Evolutionary conservation across 2,329 filamentous ascomycete species (phyloP).

Genomic region (Apiospora rasikravindrae): DNA sequence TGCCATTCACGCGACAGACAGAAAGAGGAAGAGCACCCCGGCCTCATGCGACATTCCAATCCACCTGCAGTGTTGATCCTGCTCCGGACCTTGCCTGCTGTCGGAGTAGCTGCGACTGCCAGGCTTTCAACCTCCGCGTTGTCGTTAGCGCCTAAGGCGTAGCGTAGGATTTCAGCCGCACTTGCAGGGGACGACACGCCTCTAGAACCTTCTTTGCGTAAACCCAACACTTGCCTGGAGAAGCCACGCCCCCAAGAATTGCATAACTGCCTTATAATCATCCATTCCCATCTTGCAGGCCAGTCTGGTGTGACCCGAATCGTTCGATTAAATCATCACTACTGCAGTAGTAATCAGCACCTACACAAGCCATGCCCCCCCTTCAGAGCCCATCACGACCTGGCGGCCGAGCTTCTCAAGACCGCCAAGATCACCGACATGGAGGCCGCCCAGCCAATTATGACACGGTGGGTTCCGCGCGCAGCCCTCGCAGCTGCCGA

Average conservation of each 20-base stretch:
- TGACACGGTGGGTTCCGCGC: not conserved
- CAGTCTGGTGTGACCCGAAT: too few species aligned
- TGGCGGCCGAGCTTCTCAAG: not conserved
- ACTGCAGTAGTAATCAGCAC: too few species aligned
- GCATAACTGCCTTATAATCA: too few species aligned
- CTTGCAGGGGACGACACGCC: not conserved
- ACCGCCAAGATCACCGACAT: slow-evolving; percentile 1
- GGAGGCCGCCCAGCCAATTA: not conserved
- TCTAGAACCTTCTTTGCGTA: not conserved
- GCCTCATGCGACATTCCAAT: too few species aligned
- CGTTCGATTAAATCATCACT: too few species aligned
- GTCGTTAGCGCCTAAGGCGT: not conserved
- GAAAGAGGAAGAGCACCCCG: too few species aligned
- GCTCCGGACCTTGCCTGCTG: too few species aligned
- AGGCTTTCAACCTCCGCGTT: not conserved
- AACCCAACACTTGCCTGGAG: too few species aligned
- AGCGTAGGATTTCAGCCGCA: not conserved
- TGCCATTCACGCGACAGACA: too few species aligned
- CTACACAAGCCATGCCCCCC: not conserved
- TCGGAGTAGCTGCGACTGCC: not conserved
- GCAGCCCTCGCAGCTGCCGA: not conserved
- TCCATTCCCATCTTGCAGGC: too few species aligned
- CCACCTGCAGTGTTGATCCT: too few species aligned
- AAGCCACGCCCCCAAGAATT: too few species aligned
- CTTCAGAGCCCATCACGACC: not conserved